phyloP scores from a whole-genome alignment of 1,139 yeast genomes.

The Lodderomyces orthopsilosis region DNA sequence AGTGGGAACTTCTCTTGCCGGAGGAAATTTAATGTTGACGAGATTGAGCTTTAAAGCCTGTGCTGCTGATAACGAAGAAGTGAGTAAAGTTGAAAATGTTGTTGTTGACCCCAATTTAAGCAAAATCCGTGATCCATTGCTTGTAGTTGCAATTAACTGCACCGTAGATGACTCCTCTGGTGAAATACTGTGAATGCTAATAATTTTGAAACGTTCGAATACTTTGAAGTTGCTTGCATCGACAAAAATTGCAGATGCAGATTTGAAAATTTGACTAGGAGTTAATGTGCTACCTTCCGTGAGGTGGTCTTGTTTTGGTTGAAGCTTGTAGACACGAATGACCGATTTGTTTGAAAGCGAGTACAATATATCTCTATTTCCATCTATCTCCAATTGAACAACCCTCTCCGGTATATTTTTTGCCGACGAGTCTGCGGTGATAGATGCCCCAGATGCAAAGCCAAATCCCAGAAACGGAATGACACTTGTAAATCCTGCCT shows the following conservation, averaged over 20 bases:
- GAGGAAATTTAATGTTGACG: constrained; percentile 70
- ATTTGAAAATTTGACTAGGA: constrained; percentile 51
- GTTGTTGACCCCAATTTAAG: constrained; percentile 46
- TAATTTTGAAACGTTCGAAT: constrained; percentile 51
- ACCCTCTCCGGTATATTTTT: constrained; percentile 51
- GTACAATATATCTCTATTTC: constrained; percentile 72
- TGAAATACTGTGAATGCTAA: constrained; percentile 61
- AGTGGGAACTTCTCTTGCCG: constrained; percentile 60
- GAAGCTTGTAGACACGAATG: constrained; percentile 73
- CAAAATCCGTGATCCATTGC: constrained; percentile 79
- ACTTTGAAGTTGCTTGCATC: constrained; percentile 42
- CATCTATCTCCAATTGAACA: constrained; percentile 67
- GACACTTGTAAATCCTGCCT: constrained; percentile 60
- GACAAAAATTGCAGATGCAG: constrained; percentile 55
- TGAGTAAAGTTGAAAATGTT: constrained; percentile 28
- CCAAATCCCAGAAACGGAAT: constrained; percentile 53
- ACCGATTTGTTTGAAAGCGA: constrained; percentile 80
- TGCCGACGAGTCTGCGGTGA: constrained; percentile 5
- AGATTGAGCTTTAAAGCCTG: constrained; percentile 38
- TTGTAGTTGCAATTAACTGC: constrained; percentile 80
- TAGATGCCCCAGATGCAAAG: constrained; percentile 13
- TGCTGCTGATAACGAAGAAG: constrained; percentile 23
- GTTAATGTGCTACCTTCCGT: constrained; percentile 39
- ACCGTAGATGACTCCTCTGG: constrained; percentile 66
- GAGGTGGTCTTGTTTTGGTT: constrained; percentile 35